phyloP scores from a whole-genome alignment of 2,329 filamentous ascomycete species.

The Alternaria incomplexa region DNA sequence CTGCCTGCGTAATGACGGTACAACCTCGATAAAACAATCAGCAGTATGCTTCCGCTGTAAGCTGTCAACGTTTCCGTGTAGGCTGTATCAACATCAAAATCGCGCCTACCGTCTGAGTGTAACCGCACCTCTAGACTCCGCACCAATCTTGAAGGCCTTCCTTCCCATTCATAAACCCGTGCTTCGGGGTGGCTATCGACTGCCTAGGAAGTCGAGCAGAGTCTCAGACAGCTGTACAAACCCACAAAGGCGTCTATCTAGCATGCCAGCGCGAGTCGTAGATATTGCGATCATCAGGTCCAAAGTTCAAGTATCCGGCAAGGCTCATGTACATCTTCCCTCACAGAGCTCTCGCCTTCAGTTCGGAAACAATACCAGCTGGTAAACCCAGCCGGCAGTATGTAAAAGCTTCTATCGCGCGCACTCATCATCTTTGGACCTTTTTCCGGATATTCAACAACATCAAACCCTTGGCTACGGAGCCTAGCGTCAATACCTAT shows the following conservation, averaged over 20 bases:
- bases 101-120: neutral
- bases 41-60: neutral
- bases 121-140: neutral
- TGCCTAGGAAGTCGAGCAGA: neutral
- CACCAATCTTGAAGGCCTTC: neutral
- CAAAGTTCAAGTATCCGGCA: neutral
- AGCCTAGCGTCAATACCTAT: neutral
- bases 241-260: neutral
- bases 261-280: neutral
- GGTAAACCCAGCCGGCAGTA: neutral
- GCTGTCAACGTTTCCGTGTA: neutral
- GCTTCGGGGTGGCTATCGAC: neutral
- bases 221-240: neutral
- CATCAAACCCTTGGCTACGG: neutral
- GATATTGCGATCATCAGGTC: neutral
- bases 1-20: neutral
- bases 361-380: neutral
- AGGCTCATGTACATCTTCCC: neutral
- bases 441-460: neutral
- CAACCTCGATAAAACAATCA: neutral
- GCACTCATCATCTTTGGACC: neutral
- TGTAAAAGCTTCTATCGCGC: neutral
- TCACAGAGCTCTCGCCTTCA: neutral
- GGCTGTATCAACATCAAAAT: neutral
- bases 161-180: neutral